Evolutionary conservation across 176 grass and related monocot genomes (phyloP).

Genomic region (Aegilops umbellulata): DNA sequence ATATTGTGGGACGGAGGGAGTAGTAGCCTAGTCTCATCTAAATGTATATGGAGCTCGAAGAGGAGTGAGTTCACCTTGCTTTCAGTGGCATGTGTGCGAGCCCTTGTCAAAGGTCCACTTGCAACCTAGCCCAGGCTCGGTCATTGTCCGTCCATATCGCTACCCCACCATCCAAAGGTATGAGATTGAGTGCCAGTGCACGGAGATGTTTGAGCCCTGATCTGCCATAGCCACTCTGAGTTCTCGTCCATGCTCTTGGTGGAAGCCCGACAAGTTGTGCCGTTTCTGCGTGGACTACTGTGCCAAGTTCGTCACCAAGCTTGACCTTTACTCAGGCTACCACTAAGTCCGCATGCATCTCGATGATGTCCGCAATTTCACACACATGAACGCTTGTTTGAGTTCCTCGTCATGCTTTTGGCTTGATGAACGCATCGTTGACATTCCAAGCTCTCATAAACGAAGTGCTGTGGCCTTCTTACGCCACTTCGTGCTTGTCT

Average conservation of each 20-base stretch:
- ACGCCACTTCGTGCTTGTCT: not conserved
- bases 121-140: not conserved
- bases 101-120: not conserved
- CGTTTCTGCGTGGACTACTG: not conserved
- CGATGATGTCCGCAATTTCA: not conserved
- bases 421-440: not conserved
- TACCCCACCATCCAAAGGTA: not conserved
- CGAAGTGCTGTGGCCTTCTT: not conserved
- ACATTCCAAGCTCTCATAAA: not conserved
- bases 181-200: not conserved
- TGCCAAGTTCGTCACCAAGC: not conserved
- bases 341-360: not conserved
- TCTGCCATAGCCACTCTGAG: not conserved
- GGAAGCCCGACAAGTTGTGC: not conserved
- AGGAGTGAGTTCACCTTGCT: no score
- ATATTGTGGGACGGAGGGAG: no score
- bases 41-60: no score
- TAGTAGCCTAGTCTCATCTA: no score
- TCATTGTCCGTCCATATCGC: not conserved
- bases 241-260: not conserved
- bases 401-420: not conserved
- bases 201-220: not conserved
- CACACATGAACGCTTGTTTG: not conserved
- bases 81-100: no score
- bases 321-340: not conserved